phyloP scores from a whole-genome alignment of 208 protist genomes.

The Blechomonas ayalai region DNA sequence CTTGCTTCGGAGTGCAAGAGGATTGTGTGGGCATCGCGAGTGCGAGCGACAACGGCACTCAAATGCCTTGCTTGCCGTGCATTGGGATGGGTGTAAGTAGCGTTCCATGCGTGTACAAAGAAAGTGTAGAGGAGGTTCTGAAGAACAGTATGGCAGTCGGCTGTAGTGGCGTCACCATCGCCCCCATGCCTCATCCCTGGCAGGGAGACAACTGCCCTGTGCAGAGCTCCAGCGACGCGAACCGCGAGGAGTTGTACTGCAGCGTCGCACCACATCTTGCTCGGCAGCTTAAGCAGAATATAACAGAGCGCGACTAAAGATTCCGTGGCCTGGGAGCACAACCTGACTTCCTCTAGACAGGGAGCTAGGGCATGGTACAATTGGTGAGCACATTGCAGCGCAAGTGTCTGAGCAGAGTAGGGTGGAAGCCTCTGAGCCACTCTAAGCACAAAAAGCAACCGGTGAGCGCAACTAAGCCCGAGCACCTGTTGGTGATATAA shows the following conservation, averaged over 20 bases:
- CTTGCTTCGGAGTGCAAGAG: neutral
- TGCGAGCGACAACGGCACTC: slow-evolving; percentile 4
- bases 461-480: slow-evolving; percentile 35
- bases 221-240: slow-evolving; percentile 36
- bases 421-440: slow-evolving; percentile 8
- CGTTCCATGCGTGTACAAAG: slow-evolving; percentile 59
- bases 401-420: slow-evolving; percentile 2
- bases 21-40: slow-evolving; percentile 20
- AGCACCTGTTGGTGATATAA: slow-evolving; percentile 12
- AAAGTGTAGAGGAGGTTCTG: slow-evolving; percentile 37
- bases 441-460: slow-evolving; percentile 34
- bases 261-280: slow-evolving; percentile 37
- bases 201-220: too few species aligned
- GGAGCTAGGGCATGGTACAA: slow-evolving; percentile 40
- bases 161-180: neutral
- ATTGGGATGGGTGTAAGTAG: slow-evolving; percentile 39
- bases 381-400: slow-evolving; percentile 31
- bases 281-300: slow-evolving; percentile 15
- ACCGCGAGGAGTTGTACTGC: slow-evolving; percentile 60
- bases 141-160: slow-evolving; percentile 1
- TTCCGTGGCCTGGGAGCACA: slow-evolving; percentile 29
- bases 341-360: slow-evolving; percentile 23
- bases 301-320: slow-evolving; percentile 58
- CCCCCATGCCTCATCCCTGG: neutral
- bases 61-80: slow-evolving; percentile 38